Conservation (phyloP, 2,329 filamentous ascomycete genomes). For the Aspergillus cejpii region DNA sequence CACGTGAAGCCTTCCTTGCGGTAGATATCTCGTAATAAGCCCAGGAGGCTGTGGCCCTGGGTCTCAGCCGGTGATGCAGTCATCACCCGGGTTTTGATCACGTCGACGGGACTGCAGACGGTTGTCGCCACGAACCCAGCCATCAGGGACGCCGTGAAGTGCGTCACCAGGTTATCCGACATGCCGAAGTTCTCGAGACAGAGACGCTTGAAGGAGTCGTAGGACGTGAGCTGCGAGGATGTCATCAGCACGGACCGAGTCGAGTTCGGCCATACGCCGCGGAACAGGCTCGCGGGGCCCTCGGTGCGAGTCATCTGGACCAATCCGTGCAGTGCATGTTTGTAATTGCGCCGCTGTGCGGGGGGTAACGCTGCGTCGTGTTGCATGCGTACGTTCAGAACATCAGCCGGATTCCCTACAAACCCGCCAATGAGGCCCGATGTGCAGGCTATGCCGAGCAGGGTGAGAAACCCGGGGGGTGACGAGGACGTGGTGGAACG, state of each 20-base stretch:
- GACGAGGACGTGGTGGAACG: constrained; percentile 51
- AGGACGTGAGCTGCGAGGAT: constrained; percentile 56
- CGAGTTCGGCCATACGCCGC: constrained; percentile 62
- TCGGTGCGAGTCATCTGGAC: constrained; percentile 81
- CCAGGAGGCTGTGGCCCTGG: constrained; percentile 42
- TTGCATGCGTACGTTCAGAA: constrained; percentile 98
- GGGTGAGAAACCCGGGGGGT: constrained; percentile 62
- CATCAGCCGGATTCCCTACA: constrained; percentile 88
- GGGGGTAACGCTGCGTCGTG: constrained; percentile 73
- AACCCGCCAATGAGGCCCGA: constrained; percentile 86
- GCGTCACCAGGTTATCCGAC: constrained; percentile 52
- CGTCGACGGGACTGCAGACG: constrained; percentile 60
- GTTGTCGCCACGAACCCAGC: constrained; percentile 62
- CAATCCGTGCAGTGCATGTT: constrained; percentile 78
- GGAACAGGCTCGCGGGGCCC: constrained; percentile 67
- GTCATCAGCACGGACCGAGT: constrained; percentile 61
- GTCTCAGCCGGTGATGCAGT: constrained; percentile 43
- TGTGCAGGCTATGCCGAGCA: constrained; percentile 72
- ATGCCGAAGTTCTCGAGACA: constrained; percentile 49
- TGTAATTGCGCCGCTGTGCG: constrained; percentile 75
- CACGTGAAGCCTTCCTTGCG: constrained; percentile 54
- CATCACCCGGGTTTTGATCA: constrained; percentile 63
- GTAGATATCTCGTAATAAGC: constrained; percentile 49
- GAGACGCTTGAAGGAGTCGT: constrained; percentile 57
- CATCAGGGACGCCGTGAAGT: constrained; percentile 56